Base-by-base conservation (phyloP, 495 filamentous ascomycete species). In the Arthonia radiata region DNA sequence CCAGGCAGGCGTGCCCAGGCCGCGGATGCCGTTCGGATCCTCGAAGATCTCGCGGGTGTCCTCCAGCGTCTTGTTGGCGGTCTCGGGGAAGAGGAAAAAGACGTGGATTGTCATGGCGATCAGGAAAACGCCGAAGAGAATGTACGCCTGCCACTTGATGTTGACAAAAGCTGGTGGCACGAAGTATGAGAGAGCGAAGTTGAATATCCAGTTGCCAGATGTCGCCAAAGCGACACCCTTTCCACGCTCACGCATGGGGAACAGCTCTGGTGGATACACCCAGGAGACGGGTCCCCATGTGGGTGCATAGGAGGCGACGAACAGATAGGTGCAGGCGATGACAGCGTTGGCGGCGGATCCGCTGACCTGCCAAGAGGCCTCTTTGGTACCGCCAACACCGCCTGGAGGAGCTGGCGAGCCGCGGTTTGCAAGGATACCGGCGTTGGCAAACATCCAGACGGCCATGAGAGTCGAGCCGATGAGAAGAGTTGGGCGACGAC, bases 21-120 rank as follows among this genome's bases (percentile, higher is more conserved):
- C 62, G 30, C 54, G 62, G 30, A 65, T 53, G 13, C 65, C 59
- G 33, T 53, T 41, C 1, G 57, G 59, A 27, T 62, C 54, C 30
- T 67, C 67, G 42, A 83, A 83, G 37, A 79, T 67, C 19, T 46
- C 51, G 25, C 71, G 69, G 11, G 77, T 55, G 37, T 82, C 74
- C 34, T 81, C 77, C 2, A 82, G 57, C 8, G 73, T 70, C 56
- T 79, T 79, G 27, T 73, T 73, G n/a, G 61, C 57, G 0, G 75
- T 82, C 46, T 86, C 76, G 1, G 75, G 77, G 56, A 83, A 79
- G 36, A 74, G 48, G 49, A 82, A 77, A 52, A 64, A 77, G n/a
- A 67, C 60, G 39, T 82, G 77, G 12, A 76, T 39, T 26, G 62
- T 60, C 65, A 76, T 77, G 30, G 53, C 49, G 27, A 64, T 63